Percentiles rank a stretch among this genome's conserved stretches.
phyloP scores from a whole-genome alignment of 2,329 filamentous ascomycete species.

The Colletotrichum salicis region DNA sequence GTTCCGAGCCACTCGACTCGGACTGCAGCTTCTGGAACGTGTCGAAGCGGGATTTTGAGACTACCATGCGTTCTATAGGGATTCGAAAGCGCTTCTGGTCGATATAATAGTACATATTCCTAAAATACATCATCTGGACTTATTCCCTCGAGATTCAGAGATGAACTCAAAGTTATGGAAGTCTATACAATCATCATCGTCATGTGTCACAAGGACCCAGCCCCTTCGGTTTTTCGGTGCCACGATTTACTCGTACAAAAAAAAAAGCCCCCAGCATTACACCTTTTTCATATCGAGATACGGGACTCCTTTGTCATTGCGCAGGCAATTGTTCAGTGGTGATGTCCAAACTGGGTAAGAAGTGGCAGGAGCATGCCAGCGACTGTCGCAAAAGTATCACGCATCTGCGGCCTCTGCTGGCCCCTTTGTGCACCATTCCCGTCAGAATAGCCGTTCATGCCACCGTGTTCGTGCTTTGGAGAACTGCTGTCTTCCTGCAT shows the following conservation, averaged over 20 bases:
- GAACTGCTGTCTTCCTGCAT: slow-evolving; percentile 81
- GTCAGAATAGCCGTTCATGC: slow-evolving; percentile 62
- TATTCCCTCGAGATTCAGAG: neutral
- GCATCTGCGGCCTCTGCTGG: slow-evolving; percentile 67
- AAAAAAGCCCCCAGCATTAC: neutral
- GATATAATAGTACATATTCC: slow-evolving; percentile 12
- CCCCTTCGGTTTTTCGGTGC: neutral
- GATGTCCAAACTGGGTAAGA: slow-evolving; percentile 81
- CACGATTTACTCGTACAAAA: slow-evolving; percentile 7
- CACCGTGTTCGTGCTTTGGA: slow-evolving; percentile 62
- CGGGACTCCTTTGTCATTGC: neutral
- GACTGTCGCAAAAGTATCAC: slow-evolving; percentile 77
- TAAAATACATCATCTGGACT: slow-evolving; percentile 22
- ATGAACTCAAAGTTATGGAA: neutral
- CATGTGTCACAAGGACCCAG: slow-evolving; percentile 17
- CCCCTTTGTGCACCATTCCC: slow-evolving; percentile 58
- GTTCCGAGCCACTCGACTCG: neutral
- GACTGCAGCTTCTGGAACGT: slow-evolving; percentile 5
- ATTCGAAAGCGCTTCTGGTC: neutral
- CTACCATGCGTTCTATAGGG: neutral
- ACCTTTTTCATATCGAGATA: neutral
- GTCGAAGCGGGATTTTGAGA: neutral
- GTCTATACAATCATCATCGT: slow-evolving; percentile 32
- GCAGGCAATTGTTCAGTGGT: slow-evolving; percentile 59
- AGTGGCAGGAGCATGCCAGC: slow-evolving; percentile 82